Evolutionary conservation across 768 basidiomycete species (phyloP).

Genomic region (Leccinellum albellum): DNA sequence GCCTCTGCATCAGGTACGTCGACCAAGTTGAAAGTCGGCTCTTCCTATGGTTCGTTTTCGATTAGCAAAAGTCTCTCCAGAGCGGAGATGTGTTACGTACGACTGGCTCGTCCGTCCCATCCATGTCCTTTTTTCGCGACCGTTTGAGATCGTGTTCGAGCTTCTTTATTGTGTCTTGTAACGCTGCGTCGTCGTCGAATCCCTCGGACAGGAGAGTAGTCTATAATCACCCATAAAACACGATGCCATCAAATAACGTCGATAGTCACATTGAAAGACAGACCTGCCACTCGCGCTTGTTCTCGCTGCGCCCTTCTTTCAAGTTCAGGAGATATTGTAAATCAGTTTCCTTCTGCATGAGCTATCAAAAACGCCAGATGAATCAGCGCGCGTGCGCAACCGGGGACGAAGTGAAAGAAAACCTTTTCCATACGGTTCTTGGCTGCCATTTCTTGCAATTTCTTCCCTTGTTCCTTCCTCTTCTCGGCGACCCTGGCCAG

Average conservation of each 20-base stretch:
- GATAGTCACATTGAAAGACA: slow-evolving; percentile 16
- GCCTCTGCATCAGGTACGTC: slow-evolving; percentile 89
- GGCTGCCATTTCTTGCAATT: slow-evolving; percentile 88
- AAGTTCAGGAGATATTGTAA: slow-evolving; percentile 62
- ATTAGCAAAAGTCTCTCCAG: background rate
- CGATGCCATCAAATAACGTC: background rate
- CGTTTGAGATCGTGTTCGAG: slow-evolving; percentile 76
- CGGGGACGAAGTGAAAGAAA: background rate
- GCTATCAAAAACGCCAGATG: slow-evolving; percentile 35
- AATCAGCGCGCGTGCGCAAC: background rate
- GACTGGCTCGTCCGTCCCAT: slow-evolving; percentile 60
- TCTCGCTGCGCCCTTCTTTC: slow-evolving; percentile 55
- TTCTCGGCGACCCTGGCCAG: slow-evolving; percentile 72
- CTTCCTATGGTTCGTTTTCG: slow-evolving; percentile 49
- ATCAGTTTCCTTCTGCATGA: slow-evolving; percentile 73
- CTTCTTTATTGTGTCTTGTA: slow-evolving; percentile 84
- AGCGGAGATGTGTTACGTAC: slow-evolving; percentile 28
- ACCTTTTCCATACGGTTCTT: slow-evolving; percentile 86
- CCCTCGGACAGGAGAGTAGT: slow-evolving; percentile 62
- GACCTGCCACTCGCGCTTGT: slow-evolving; percentile 75
- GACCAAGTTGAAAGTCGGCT: slow-evolving; percentile 85
- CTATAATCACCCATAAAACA: slow-evolving; percentile 30
- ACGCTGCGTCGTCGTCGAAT: slow-evolving; percentile 69
- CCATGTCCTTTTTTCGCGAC: slow-evolving; percentile 76
- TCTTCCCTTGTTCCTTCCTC: slow-evolving; percentile 79